Base-by-base conservation (phyloP, 2,329 filamentous ascomycete species). In the Arthrobotrys pseudoclavata region DNA sequence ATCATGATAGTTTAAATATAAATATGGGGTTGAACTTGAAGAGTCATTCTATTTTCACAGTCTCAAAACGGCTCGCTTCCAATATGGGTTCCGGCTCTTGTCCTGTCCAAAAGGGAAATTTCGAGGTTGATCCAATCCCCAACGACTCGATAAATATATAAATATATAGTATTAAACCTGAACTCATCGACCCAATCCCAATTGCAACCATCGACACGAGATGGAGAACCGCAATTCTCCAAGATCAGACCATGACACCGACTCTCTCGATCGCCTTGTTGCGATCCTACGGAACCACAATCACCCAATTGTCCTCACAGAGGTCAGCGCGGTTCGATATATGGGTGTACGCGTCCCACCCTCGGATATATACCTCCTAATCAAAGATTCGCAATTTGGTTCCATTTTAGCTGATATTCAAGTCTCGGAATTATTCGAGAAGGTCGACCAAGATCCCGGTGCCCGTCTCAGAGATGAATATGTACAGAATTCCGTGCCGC, bases 351-450 rank as follows among this genome's bases (percentile, higher is more conserved):
- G 50, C 1, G 50, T 55, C 15, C n/a, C 50, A 55, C 1, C 26
- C 15, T 55, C 50, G 26, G 50, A 55, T 55, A 55, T 55, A 55
- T 26, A 55, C n/a, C 26, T 55, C 15, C 13, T 55, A 15, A 55
- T 55, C 50, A 55, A 20, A 20, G 50, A 55, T 34, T 55, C 50
- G 24, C 50, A 55, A 55, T 55, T 18, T 26, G 50, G 34, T 55
- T 55, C 50, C 50, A 55, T 55, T 15, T 6, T 34, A 55, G 50
- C 26, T 55, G 50, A 55, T 31, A n/a, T 55, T 20, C 2, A 55
- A 31, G 50, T 26, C 26, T 15, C 24, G 6, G n/a, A 55, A 34
- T 10, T 55, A 20, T 55, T 55, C 26, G 15, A 18, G 15, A n/a
- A 12, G 50, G n/a, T 34, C 50, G 26, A 7, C 24, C 50, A 55